phyloP scores from a whole-genome alignment of 345 rosid genomes.

The Populus alba region DNA sequence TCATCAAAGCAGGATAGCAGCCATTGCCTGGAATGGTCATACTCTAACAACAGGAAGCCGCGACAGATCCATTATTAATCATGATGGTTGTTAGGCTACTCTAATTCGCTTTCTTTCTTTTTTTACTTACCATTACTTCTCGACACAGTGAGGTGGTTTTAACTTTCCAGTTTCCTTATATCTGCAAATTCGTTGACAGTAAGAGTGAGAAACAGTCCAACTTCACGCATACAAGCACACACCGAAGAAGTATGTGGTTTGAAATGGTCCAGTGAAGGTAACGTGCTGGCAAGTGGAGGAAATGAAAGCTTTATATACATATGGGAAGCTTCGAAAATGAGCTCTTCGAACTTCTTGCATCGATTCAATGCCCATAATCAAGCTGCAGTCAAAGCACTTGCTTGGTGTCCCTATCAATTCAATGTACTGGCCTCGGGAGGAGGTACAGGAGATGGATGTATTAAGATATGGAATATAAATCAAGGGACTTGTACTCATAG shows the following conservation, averaged over 20 bases:
- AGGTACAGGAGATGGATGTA: constrained; percentile 46
- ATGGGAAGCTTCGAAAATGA: constrained; percentile 52
- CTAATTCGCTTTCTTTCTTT: not conserved
- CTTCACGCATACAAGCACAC: constrained; percentile 36
- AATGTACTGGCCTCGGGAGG: constrained; percentile 60
- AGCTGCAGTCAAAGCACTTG: constrained; percentile 59
- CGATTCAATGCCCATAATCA: constrained; percentile 31
- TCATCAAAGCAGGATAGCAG: constrained; percentile 36
- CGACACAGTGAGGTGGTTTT: not conserved
- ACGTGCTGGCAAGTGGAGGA: constrained; percentile 59
- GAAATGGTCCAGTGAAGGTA: constrained; percentile 47
- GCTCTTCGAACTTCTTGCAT: constrained; percentile 41
- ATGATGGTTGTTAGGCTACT: constrained; percentile 39
- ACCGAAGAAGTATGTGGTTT: constrained; percentile 46
- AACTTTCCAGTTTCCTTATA: not conserved
- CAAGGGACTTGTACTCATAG: constrained; percentile 35
- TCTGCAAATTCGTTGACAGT: constrained; percentile 19
- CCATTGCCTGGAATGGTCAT: constrained; percentile 43
- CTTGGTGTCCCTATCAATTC: constrained; percentile 53
- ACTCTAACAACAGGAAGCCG: constrained; percentile 48
- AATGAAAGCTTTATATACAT: constrained; percentile 44
- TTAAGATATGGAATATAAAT: constrained; percentile 44
- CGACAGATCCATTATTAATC: constrained; percentile 44
- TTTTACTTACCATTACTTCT: not conserved
- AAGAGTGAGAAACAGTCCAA: constrained; percentile 28